A percentile compares a stretch with the other conserved stretches of the same genome.
Evolutionary conservation across 371 early-diverging fungal species (phyloP).

Genomic region (Vairimorpha apis): DNA sequence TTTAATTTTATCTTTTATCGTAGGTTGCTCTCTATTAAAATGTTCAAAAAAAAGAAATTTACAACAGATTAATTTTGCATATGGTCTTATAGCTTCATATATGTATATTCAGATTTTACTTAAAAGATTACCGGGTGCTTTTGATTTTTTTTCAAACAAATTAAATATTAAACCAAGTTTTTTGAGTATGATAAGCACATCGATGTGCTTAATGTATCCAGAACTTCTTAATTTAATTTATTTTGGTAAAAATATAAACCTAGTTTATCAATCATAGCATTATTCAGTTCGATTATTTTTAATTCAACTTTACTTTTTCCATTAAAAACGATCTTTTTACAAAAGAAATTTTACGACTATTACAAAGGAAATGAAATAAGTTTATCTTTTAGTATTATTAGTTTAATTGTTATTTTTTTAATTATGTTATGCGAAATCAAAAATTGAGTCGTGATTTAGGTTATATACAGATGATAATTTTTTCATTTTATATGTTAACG

Average conservation of each 20-base stretch:
- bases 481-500: slow-evolving; percentile 11
- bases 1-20: not conserved
- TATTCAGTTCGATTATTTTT: slow-evolving; percentile 20
- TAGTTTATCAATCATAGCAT: slow-evolving; percentile 8
- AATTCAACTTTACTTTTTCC: slow-evolving; percentile 8
- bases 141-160: not conserved
- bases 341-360: not conserved
- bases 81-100: not conserved
- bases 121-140: not conserved
- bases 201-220: not conserved
- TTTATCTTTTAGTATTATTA: slow-evolving; percentile 12
- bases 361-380: slow-evolving; percentile 1
- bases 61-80: not conserved
- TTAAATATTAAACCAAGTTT: not conserved
- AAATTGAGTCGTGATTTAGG: slow-evolving; percentile 27
- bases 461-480: slow-evolving; percentile 14
- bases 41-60: not conserved
- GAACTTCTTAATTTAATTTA: not conserved
- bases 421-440: slow-evolving; percentile 29
- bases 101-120: not conserved
- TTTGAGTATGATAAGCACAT: not conserved
- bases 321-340: not conserved
- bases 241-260: not conserved
- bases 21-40: not conserved
- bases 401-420: slow-evolving; percentile 19